Percentiles rank a stretch among this genome's conserved stretches.
Conservation (phyloP, 768 basidiomycete species). For the Tulasnella sp. region DNA sequence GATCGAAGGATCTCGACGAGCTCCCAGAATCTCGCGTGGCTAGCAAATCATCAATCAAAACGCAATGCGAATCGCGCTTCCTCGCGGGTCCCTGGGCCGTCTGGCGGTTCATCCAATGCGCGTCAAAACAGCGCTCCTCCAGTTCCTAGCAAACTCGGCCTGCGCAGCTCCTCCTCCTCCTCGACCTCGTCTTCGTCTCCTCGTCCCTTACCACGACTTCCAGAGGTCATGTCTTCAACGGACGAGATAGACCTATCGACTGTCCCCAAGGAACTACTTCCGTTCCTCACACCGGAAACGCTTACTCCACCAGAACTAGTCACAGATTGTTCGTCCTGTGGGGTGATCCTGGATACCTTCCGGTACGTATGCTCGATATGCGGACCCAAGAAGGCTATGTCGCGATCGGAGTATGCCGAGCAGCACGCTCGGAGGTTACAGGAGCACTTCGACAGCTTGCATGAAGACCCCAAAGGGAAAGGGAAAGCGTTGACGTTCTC, state of each 20-base stretch:
- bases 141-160: neutral
- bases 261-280: slow-evolving; percentile 15
- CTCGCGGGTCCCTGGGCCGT: neutral
- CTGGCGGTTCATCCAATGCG: no score
- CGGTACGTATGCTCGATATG: slow-evolving; percentile 86
- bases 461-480: slow-evolving; percentile 37
- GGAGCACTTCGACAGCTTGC: neutral
- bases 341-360: slow-evolving; percentile 59
- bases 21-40: slow-evolving; percentile 11
- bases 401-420: no score
- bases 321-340: slow-evolving; percentile 79
- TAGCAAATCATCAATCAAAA: neutral
- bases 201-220: neutral
- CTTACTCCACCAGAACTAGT: slow-evolving; percentile 42
- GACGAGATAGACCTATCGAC: slow-evolving; percentile 4
- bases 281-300: slow-evolving; percentile 20
- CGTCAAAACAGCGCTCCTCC: neutral
- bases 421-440: no score
- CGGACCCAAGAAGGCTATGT: slow-evolving; percentile 54
- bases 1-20: neutral
- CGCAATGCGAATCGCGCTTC: neutral
- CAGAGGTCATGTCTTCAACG: neutral
- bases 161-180: neutral
- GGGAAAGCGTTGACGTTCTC: slow-evolving; percentile 28
- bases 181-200: neutral